Evolutionary conservation across 495 filamentous ascomycete species (phyloP).

Genomic region (Choiromyces venosus): DNA sequence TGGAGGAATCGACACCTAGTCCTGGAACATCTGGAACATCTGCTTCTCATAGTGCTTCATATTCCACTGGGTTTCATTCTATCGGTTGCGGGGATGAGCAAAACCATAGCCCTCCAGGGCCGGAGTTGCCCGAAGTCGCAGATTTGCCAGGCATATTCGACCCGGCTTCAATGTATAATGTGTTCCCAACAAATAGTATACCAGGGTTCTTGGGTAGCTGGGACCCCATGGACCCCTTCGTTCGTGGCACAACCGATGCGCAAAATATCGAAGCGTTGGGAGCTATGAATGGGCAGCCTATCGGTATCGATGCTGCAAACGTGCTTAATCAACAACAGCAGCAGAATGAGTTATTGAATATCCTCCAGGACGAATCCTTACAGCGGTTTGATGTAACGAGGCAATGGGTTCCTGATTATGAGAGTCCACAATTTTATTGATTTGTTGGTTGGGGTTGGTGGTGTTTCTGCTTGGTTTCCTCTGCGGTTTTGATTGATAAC

Average conservation of each 20-base stretch:
- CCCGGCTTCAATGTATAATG: conserved; percentile 19
- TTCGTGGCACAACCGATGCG: conserved; percentile 8
- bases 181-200: conserved; percentile 12
- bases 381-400: conserved; percentile 27
- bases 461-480: not conserved
- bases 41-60: conserved; percentile 15
- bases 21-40: conserved; percentile 23
- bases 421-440: conserved; percentile 35
- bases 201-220: conserved; percentile 17
- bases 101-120: conserved; percentile 11
- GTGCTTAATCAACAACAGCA: conserved; percentile 40
- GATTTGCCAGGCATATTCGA: conserved; percentile 37
- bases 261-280: conserved; percentile 15
- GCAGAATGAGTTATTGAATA: conserved; percentile 38
- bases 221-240: conserved; percentile 22
- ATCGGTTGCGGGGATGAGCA: conserved; percentile 14
- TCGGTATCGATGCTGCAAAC: conserved; percentile 5
- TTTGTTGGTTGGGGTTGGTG: not conserved
- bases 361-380: conserved; percentile 35
- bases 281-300: conserved; percentile 8
- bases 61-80: conserved; percentile 8
- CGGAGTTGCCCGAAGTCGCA: conserved; percentile 17
- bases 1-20: conserved; percentile 31
- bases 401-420: conserved; percentile 27
- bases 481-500: not conserved